Conservation (phyloP, 1,284 basidiomycete species). For the Sporisorium sorghi region DNA sequence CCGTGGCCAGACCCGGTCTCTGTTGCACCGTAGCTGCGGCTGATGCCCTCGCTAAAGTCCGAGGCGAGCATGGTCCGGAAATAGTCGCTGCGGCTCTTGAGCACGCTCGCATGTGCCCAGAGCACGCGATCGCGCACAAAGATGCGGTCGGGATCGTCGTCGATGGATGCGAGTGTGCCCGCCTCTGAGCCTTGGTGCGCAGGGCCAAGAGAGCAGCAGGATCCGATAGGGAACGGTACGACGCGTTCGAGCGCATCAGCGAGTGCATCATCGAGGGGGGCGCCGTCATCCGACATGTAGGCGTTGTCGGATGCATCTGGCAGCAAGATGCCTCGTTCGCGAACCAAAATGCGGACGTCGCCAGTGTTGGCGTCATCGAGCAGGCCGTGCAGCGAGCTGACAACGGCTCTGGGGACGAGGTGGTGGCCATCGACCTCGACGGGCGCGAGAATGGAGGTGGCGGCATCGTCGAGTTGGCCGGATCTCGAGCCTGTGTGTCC, state of each 20-base stretch:
- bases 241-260: neutral
- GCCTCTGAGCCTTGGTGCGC: slow-evolving; percentile 15
- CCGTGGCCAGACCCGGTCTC: slow-evolving; percentile 15
- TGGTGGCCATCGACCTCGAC: slow-evolving; percentile 55
- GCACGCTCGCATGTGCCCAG: slow-evolving; percentile 77
- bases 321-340: slow-evolving; percentile 59
- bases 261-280: neutral
- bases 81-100: slow-evolving; percentile 76
- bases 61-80: slow-evolving; percentile 82
- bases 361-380: slow-evolving; percentile 64
- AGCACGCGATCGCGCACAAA: slow-evolving; percentile 72
- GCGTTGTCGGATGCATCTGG: neutral
- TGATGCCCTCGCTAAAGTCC: slow-evolving; percentile 71
- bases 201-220: slow-evolving; percentile 16
- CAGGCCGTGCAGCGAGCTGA: slow-evolving; percentile 53
- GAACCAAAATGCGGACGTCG: slow-evolving; percentile 63
- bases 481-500: slow-evolving; percentile 21
- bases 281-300: slow-evolving; percentile 24
- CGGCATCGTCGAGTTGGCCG: slow-evolving; percentile 12
- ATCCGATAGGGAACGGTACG: slow-evolving; percentile 42
- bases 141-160: slow-evolving; percentile 30
- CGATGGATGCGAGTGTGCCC: slow-evolving; percentile 16
- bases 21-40: slow-evolving; percentile 15
- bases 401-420: slow-evolving; percentile 51
- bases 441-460: slow-evolving; percentile 23